Percentiles rank a stretch among this genome's conserved stretches.
phyloP scores from a whole-genome alignment of 768 basidiomycete species.

The Dioszegia crocea region DNA sequence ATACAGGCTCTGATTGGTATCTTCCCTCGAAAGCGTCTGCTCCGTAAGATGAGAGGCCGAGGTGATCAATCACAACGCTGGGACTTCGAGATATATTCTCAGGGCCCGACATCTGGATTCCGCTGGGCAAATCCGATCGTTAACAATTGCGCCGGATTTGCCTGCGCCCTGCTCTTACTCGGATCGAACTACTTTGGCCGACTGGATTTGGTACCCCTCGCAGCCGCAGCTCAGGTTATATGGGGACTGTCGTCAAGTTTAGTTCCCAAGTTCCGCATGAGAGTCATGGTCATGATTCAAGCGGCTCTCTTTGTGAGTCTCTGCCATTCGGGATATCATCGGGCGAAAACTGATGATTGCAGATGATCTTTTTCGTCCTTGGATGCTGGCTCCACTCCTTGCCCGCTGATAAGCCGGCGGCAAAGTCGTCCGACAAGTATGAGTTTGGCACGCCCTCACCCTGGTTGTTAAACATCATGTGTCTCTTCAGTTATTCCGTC shows the following conservation, averaged over 20 bases:
- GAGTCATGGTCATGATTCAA: neutral
- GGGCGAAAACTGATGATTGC: no score
- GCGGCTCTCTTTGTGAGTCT: neutral
- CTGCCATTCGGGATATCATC: no score
- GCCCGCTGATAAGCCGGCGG: no score
- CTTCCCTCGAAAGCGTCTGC: neutral
- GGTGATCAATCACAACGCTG: neutral
- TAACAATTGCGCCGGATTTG: neutral
- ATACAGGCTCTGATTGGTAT: neutral
- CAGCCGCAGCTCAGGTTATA: neutral
- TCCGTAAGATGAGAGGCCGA: neutral
- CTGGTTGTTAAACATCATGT: neutral
- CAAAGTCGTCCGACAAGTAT: no score
- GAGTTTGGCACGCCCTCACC: neutral
- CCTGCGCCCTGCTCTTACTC: neutral
- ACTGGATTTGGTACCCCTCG: neutral
- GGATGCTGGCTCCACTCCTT: no score
- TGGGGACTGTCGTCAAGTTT: neutral
- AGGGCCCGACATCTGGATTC: neutral
- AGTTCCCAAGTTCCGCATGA: neutral
- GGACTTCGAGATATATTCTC: neutral
- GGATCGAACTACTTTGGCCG: neutral
- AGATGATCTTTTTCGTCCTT: no score
- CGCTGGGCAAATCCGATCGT: neutral
- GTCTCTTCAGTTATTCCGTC: neutral